phyloP scores from a whole-genome alignment of 345 rosid species.

The Murraya paniculata region DNA sequence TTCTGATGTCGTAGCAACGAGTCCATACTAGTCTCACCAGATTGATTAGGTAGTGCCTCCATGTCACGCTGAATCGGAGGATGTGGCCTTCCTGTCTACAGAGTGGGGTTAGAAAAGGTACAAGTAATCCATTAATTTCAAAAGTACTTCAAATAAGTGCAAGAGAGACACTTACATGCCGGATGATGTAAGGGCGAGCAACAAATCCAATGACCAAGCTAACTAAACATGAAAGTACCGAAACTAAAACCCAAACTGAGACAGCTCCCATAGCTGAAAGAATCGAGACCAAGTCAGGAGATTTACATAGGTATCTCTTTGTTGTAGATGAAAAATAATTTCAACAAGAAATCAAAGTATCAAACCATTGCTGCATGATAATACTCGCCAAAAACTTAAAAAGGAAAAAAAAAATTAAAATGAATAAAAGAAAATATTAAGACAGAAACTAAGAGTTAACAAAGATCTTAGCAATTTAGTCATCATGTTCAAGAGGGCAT shows the following conservation, averaged over 20 bases:
- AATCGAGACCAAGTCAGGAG: background rate
- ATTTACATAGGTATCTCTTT: background rate
- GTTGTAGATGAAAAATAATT: background rate
- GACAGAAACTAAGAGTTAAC: background rate
- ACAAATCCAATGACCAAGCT: conserved; percentile 38
- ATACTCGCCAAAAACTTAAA: background rate
- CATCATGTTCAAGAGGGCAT: too few relatives aligned
- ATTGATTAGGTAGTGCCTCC: conserved; percentile 66
- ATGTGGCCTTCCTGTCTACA: conserved; percentile 64
- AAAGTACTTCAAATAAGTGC: background rate
- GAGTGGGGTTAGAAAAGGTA: conserved; percentile 32
- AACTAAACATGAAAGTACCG: conserved; percentile 37
- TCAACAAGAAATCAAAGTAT: background rate
- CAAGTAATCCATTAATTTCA: conserved; percentile 5
- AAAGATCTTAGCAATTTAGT: background rate
- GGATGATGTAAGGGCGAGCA: conserved; percentile 30
- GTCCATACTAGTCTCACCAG: conserved; percentile 54
- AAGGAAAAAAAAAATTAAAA: background rate
- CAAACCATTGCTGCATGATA: background rate
- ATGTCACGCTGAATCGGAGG: conserved; percentile 47
- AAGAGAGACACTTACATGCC: conserved; percentile 39
- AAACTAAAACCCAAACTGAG: conserved; percentile 34
- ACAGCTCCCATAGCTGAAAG: conserved; percentile 35
- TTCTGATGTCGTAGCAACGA: conserved; percentile 58
- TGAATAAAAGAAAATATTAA: background rate